Base-by-base conservation (phyloP, 768 basidiomycete genomes). In the Serendipita sp. region DNA sequence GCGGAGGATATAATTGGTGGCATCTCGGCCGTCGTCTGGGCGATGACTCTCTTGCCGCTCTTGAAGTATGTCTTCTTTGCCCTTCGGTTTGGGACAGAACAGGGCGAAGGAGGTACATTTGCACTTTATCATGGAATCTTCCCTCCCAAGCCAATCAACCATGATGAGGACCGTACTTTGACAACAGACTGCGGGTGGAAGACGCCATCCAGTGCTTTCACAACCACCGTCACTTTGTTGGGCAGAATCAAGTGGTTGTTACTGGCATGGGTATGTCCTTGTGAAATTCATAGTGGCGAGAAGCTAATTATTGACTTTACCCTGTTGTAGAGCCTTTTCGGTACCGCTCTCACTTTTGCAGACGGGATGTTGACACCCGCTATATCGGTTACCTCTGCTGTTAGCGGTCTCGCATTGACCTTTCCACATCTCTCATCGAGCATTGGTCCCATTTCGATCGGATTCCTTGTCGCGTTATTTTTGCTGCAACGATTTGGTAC, bases 51-150 rank as follows among this genome's bases (percentile, higher is more conserved):
- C 30, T 68, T 85, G 18, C 84, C 85, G 0, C 70, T 85, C 56
- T 45, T 83, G 30, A 86, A 86, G 84, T 86, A 86, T 69, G 77
- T 79, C 28, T 67, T 79, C 47, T 77, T 85, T 53, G 78, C 78
- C 5, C 72, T 82, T 54, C 71, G 69, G 4, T 81, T 81, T 66
- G 79, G 77, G 7, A 84, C 81, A 0, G 46, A 68, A 2, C 80
- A 83, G 75, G 84, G 85, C 18, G 86, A 88, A 71, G 86, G 86
- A 8, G 86, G 85, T 8, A 79, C 81, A 2, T 87, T 86, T 68
- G 85, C 85, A 0, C 72, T 86, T 1, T 24, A 24, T 24, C 24
- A 24, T 24, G 24, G 24, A 24, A 24, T 24, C 24, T 24, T 24
- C 24, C 24, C 24, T 24, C 24, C 24, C 24, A 24, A 24, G 24